Percentiles rank a stretch among this genome's conserved stretches.
These are phyloP conservation scores for Phytophthora meadii DNA, from an alignment of 352 stramenopile species.

Conservation along the genomic window DNA sequence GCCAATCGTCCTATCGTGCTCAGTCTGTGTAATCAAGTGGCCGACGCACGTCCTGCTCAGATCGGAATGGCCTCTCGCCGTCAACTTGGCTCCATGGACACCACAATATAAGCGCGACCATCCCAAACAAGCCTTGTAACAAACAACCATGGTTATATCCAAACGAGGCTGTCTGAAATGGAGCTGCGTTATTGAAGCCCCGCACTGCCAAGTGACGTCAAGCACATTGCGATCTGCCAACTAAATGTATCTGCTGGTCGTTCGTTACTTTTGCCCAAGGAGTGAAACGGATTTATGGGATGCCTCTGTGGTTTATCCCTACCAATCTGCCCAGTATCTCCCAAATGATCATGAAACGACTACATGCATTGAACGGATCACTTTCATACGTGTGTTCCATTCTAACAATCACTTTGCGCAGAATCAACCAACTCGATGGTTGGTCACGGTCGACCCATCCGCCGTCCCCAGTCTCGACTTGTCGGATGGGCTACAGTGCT, in stretches of 20 bases:
- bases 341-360: constrained; percentile 10
- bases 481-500: constrained; percentile 32
- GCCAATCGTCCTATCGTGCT: constrained; percentile 7
- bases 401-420: constrained; percentile 5
- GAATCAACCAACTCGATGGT: constrained; percentile 21
- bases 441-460: constrained; percentile 4
- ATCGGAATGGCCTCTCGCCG: constrained; percentile 9
- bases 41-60: constrained; percentile 10
- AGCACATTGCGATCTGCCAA: too few relatives aligned
- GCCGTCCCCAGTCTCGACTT: constrained; percentile 14
- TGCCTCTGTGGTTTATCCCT: not conserved
- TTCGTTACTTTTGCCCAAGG: not conserved
- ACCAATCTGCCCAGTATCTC: not conserved
- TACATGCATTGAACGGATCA: not conserved
- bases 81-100: constrained; percentile 21
- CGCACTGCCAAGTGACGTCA: too few relatives aligned
- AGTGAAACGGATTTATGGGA: constrained; percentile 1
- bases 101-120: constrained; percentile 9
- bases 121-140: too few relatives aligned
- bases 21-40: constrained; percentile 2
- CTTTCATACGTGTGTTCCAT: not conserved
- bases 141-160: too few relatives aligned
- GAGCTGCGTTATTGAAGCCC: too few relatives aligned
- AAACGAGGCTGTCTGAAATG: too few relatives aligned
- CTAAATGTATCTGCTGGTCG: not conserved